These are phyloP conservation scores for Phoma sp. DNA, from an alignment of 2,329 filamentous ascomycete species.

Conservation along the genomic window DNA sequence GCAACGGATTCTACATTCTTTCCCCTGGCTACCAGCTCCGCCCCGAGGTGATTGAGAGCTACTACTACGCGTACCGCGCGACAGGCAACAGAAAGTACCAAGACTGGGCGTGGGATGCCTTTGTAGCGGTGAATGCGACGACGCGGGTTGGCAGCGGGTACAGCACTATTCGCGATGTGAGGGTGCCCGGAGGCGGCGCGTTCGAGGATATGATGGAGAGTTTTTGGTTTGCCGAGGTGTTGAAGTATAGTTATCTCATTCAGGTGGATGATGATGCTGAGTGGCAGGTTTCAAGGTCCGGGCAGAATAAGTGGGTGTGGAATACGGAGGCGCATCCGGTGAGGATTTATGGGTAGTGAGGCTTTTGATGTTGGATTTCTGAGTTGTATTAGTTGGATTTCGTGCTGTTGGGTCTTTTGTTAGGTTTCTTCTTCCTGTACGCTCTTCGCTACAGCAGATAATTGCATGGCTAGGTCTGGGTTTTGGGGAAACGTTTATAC, in stretches of 20 bases:
- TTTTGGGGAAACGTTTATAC: neutral
- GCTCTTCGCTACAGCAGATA: neutral
- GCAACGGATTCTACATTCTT: constrained; percentile 75
- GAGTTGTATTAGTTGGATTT: neutral
- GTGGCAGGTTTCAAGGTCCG: constrained; percentile 63
- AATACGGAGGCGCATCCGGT: constrained; percentile 73
- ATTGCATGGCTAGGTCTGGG: neutral
- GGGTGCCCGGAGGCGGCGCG: constrained; percentile 65
- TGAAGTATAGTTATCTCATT: constrained; percentile 85
- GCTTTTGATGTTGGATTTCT: neutral
- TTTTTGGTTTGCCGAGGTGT: constrained; percentile 85
- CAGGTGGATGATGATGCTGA: constrained; percentile 65
- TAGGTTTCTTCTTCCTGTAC: neutral
- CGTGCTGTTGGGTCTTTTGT: neutral
- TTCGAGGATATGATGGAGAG: constrained; percentile 79
- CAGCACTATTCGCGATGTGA: constrained; percentile 71
- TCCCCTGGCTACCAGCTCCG: constrained; percentile 70
- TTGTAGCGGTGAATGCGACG: constrained; percentile 70
- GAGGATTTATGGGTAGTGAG: constrained; percentile 45
- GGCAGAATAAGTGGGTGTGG: constrained; percentile 64
- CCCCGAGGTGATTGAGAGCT: constrained; percentile 82
- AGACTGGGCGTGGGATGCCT: constrained; percentile 84
- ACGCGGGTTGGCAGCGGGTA: constrained; percentile 72
- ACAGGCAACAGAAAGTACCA: constrained; percentile 79
- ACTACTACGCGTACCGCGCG: constrained; percentile 85